Evolutionary conservation across 1,139 yeast genomes (phyloP).

Genomic region (Lodderomyces parapsilosis): DNA sequence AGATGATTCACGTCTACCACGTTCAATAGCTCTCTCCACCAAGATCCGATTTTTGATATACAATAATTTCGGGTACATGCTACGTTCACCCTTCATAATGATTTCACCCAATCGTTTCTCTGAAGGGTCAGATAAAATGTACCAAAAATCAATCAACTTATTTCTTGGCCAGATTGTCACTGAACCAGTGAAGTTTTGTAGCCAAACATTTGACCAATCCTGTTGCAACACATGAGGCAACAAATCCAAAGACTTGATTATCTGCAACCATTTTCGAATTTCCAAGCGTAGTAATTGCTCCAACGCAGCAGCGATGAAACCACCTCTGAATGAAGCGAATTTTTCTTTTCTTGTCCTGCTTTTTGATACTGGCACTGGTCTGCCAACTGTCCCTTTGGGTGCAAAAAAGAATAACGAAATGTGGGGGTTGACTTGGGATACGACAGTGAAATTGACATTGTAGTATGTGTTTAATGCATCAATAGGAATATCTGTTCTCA

Average conservation of each 20-base stretch:
- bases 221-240: constrained; percentile 70
- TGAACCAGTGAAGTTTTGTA: constrained; percentile 73
- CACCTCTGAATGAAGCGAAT: constrained; percentile 62
- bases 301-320: constrained; percentile 69
- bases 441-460: constrained; percentile 73
- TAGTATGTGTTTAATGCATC: constrained; percentile 72
- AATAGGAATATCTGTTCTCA: constrained; percentile 71
- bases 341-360: constrained; percentile 41
- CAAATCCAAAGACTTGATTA: constrained; percentile 63
- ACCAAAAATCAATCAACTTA: constrained; percentile 55
- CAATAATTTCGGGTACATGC: constrained; percentile 64
- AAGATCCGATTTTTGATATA: constrained; percentile 63
- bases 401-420: constrained; percentile 74
- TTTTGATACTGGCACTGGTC: constrained; percentile 63
- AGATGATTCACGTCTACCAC: constrained; percentile 33
- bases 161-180: constrained; percentile 78
- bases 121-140: constrained; percentile 68
- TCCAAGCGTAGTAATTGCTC: constrained; percentile 73
- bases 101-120: constrained; percentile 54
- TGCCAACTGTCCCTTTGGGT: constrained; percentile 78
- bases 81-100: constrained; percentile 62
- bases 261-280: constrained; percentile 70
- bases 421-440: constrained; percentile 83
- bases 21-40: constrained; percentile 64
- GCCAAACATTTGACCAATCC: constrained; percentile 79